Conservation (phyloP, 1,139 yeast genomes). For the Diutina neorugosa region DNA sequence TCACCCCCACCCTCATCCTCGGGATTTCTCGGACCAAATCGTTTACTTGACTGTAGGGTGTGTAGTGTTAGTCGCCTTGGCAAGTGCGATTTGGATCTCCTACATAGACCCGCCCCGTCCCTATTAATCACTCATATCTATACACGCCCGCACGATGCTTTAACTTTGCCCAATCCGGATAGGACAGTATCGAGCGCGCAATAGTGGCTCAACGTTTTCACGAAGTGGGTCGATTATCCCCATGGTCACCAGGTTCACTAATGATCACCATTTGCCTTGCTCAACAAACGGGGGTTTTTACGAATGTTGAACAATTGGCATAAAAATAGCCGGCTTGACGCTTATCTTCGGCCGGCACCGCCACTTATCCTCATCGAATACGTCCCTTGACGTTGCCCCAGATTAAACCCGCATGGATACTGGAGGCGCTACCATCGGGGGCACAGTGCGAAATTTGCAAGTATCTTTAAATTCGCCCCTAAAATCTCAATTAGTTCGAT, state of each 20-base stretch:
- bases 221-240: background rate
- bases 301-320: no score
- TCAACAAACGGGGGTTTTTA: background rate
- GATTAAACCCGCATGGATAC: conserved; percentile 5
- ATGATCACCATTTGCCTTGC: background rate
- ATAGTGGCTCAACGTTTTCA: background rate
- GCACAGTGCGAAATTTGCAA: background rate
- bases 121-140: background rate
- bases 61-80: background rate
- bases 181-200: background rate
- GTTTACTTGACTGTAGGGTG: background rate
- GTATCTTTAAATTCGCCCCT: background rate
- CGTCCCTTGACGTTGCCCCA: background rate
- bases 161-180: background rate
- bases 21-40: background rate
- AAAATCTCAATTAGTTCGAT: background rate
- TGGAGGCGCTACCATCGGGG: background rate
- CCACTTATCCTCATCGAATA: background rate
- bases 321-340: background rate
- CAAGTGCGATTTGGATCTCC: background rate
- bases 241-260: background rate
- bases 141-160: background rate
- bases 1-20: background rate
- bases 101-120: background rate
- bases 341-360: background rate